Percentiles rank a stretch among this genome's conserved stretches.
phyloP scores from a whole-genome alignment of 2,329 filamentous ascomycete genomes.

The Periglandula ipomoeae region DNA sequence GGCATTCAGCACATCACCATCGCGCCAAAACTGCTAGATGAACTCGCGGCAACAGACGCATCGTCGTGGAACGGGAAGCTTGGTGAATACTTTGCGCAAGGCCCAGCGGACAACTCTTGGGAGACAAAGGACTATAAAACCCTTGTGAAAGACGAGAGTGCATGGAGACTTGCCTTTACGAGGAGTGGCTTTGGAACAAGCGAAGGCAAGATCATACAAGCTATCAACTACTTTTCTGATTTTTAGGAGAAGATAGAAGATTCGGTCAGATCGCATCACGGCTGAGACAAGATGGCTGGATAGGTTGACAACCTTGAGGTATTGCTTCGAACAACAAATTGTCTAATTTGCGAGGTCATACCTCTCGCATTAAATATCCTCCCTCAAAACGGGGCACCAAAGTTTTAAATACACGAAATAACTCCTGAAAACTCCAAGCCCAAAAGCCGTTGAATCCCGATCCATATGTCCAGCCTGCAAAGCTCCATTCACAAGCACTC shows the following conservation, averaged over 20 bases:
- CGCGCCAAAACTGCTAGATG: slow-evolving; percentile 39
- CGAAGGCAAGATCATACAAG: slow-evolving; percentile 42
- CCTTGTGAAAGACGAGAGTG: slow-evolving; percentile 30
- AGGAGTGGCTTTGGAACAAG: slow-evolving; percentile 35
- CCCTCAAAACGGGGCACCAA: no score
- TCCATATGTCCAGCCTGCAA: not conserved
- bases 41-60: slow-evolving; percentile 30
- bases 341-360: no score
- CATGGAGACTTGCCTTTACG: slow-evolving; percentile 42
- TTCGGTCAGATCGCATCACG: not conserved
- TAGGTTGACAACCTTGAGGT: no score
- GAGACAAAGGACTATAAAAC: slow-evolving; percentile 14
- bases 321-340: no score
- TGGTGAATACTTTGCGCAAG: slow-evolving; percentile 15
- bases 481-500: slow-evolving; percentile 37
- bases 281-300: not conserved
- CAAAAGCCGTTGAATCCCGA: not conserved
- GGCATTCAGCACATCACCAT: slow-evolving; percentile 52
- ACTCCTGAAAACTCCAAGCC: not conserved
- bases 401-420: not conserved
- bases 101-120: slow-evolving; percentile 19
- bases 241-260: slow-evolving; percentile 44
- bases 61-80: slow-evolving; percentile 10
- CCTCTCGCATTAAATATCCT: no score
- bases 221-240: slow-evolving; percentile 49